Conservation (phyloP, 1,284 basidiomycete species). For the Ceratobasidium papillatum region DNA sequence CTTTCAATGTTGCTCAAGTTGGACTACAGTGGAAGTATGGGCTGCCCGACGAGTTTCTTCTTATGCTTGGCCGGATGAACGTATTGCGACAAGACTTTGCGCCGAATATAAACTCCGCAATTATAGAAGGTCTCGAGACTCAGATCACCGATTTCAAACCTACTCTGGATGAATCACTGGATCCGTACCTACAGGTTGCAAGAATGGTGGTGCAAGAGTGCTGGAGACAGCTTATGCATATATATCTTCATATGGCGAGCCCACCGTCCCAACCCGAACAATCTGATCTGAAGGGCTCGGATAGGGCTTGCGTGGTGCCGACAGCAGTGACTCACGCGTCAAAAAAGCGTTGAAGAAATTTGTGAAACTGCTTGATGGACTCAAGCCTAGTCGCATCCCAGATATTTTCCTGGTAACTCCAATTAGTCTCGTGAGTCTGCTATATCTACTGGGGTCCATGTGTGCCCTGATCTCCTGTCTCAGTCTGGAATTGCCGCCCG, state of each 20-base stretch:
- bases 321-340: neutral
- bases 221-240: slow-evolving; percentile 9
- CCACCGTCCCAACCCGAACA: too few species aligned
- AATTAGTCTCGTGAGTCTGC: slow-evolving; percentile 4
- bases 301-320: slow-evolving; percentile 10
- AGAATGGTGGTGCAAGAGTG: slow-evolving; percentile 20
- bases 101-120: neutral
- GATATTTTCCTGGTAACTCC: slow-evolving; percentile 12
- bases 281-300: neutral
- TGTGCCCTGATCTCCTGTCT: too few species aligned
- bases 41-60: neutral
- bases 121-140: neutral
- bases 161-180: neutral
- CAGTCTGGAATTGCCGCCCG: neutral
- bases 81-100: slow-evolving; percentile 4
- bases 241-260: slow-evolving; percentile 9
- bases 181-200: slow-evolving; percentile 3
- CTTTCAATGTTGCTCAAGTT: neutral
- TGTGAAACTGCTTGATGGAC: neutral
- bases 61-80: slow-evolving; percentile 12
- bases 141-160: neutral
- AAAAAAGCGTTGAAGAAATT: slow-evolving; percentile 2
- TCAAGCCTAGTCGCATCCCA: slow-evolving; percentile 17
- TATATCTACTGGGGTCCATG: too few species aligned
- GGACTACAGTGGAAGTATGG: slow-evolving; percentile 19